Evolutionary conservation across 73 alveolate species (phyloP), one percentile per base, ranked within the genome.

Genomic region (Durusdinium trenchii): DNA sequence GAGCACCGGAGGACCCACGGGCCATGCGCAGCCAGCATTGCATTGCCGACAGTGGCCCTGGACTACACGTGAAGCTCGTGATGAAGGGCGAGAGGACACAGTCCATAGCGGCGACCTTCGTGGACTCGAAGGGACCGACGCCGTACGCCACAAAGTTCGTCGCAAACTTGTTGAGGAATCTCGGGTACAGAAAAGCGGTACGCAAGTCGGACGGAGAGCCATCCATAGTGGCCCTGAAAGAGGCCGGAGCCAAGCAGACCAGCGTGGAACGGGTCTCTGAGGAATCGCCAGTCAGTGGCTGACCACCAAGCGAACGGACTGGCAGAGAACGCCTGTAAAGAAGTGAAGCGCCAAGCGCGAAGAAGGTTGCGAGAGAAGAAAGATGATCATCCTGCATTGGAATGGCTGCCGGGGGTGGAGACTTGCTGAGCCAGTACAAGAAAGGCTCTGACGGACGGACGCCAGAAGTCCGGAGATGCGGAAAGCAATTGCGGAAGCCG

Each of bases 1-100:
- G 61, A 76, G 5, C 86, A 6, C 86, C 61, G 38, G n/a, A 26
- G 54, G 61, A 6, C 42, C 69, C 43, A 79, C 69, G 3, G 90
- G 90, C 45, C 90, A 79, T 28, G 90, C 47, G 46, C 69, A 46
- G 69, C 90, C 6, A 28, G 67, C 90, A 79, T 79, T 79, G 90
- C 46, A 7, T 79, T 45, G 64, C 90, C 16, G 90, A 67, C 45
- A 79, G 69, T 57, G 69, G 69, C 69, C 69, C 12, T 12, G 12
- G 69, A 57, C 23, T 57, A 57, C 23, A 57, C 69, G 69, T 57
- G 12, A 16, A 57, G 12, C 32, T 57, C 69, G 23, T 23, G 23
- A 57, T 12, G 69, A 16, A 23, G 69, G 14, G 79, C 79, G 30
- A 42, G 42, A 67, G 79, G 12, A 67, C 69, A 12, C 23, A 12